Evolutionary conservation across 805 yeast genomes (phyloP), one percentile per base, ranked within the genome.

Genomic region (Sporopachydermia quercuum): DNA sequence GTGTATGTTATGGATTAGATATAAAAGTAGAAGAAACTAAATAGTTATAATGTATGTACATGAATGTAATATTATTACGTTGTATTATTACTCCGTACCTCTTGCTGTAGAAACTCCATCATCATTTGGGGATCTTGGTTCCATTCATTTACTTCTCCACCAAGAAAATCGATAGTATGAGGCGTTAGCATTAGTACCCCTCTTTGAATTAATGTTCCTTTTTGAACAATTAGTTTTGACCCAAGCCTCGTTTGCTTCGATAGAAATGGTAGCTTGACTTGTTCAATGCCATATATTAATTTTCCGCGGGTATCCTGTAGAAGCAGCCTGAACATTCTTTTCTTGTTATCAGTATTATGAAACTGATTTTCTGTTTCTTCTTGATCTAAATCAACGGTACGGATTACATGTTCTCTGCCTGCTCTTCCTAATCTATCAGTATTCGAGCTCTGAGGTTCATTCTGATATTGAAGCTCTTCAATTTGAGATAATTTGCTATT

Each of bases 391-490:
- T 72, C 59, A 2, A 78, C 67, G 18, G 71, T 69, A 15, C 73
- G 57, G 19, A 73, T 66, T 13, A 74, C 56, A 35, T 53, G 52
- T 13, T 42, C 49, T 47, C 27, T 39, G n/a, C n/a, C n/a, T n/a
- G n/a, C n/a, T n/a, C n/a, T n/a, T n/a, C n/a, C n/a, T 38, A 77
- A 53, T 17, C 78, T 56, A 53, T 78, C 89, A 2, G 71, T 74
- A 13, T 71, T 70, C 2, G 71, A 76, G n/a, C 62, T 65, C 44
- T 70, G 74, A 2, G 76, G 73, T 48, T 78, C 76, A n/a, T 68
- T 57, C 39, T 59, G 55, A 23, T 66, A 66, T 16, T 58, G 58
- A 54, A 80, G 59, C 4, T 65, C 69, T 45, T 79, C 89, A 3
- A 76, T 49, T 45, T 71, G 74, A n/a, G 62, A 55, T 15, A 70